These are phyloP conservation scores for Musa acuminata DNA, from an alignment of 176 grass and related monocot species.

Conservation along the genomic window DNA sequence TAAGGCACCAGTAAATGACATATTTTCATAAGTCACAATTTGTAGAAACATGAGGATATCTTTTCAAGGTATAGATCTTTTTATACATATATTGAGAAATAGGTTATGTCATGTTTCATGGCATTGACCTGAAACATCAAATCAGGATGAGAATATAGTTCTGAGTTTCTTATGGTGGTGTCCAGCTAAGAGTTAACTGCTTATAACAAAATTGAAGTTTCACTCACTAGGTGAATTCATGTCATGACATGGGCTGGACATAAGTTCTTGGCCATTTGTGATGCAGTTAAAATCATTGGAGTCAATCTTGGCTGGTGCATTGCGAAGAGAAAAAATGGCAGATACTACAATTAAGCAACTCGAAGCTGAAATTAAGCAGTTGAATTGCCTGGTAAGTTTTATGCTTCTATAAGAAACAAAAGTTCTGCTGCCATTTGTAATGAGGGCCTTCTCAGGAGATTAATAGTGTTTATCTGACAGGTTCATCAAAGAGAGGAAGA, in stretches of 20 bases:
- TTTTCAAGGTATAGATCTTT: too few relatives aligned
- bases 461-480: constrained; percentile 24
- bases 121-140: not conserved
- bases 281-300: constrained; percentile 61
- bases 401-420: constrained; percentile 1
- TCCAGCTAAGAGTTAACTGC: not conserved
- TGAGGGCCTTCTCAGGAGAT: not conserved
- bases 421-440: constrained; percentile 15
- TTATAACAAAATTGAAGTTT: constrained; percentile 32
- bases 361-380: constrained; percentile 70
- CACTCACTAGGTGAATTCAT: not conserved
- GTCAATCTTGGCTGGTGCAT: constrained; percentile 55
- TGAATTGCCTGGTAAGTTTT: constrained; percentile 63
- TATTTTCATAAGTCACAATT: not conserved
- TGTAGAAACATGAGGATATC: not conserved
- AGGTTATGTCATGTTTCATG: not conserved
- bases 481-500: constrained; percentile 76
- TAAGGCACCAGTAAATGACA: constrained; percentile 43
- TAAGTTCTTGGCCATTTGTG: constrained; percentile 13
- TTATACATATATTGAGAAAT: not conserved
- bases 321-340: constrained; percentile 75
- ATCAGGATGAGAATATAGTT: not conserved
- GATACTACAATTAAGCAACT: constrained; percentile 52
- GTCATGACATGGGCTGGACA: not conserved
- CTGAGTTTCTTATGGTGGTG: not conserved